Base-by-base conservation (phyloP, 768 basidiomycete species). In the Favolaschia claudopus region DNA sequence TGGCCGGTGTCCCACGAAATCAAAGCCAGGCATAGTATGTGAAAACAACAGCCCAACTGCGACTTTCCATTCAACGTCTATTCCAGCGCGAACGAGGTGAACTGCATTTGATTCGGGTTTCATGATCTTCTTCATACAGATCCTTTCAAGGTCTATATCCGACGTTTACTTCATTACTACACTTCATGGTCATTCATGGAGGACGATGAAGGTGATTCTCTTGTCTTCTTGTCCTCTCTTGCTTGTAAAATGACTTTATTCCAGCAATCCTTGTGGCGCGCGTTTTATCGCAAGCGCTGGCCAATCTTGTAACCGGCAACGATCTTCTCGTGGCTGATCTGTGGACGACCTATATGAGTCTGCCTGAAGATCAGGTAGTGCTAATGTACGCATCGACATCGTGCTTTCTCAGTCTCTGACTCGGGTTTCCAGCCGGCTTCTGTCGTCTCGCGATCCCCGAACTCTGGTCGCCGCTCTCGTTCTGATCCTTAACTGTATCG, bases 221-320 rank as follows among this genome's bases (percentile, higher is more conserved):
- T 31, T 46, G n/a, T 28, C 39, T 44, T 33, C 19, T 38, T 36
- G 32, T 20, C 9, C 39, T 38, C 46, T 47, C 39, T 40, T 10
- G 45, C 22, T n/a, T 32, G 49, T 40, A 53, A 43, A 32, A 27
- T 47, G 45, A 63, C 40, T 49, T 33, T 15, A 45, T 63, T 59
- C 46, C 67, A 96, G 95, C 84, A 56, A 79, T 85, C 51, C 74
- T 81, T 0, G 77, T 83, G 19, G 86, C 89, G 8, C 82, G 91
- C 15, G 81, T 92, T 56, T 76, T 92, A 27, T 79, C 88, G 2
- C 94, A 97, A 71, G 77, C 91, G 4, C 79, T 96, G 27, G 91
- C 93, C 19, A 97, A 97, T 71, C 78, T 94, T 22, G 82, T 96
- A 29, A 93, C 95, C 2, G 81, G 82, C 8, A 92, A 94, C 59